Conservation (phyloP, 2,329 filamentous ascomycete species). For the Lasiodiplodia citricola region DNA sequence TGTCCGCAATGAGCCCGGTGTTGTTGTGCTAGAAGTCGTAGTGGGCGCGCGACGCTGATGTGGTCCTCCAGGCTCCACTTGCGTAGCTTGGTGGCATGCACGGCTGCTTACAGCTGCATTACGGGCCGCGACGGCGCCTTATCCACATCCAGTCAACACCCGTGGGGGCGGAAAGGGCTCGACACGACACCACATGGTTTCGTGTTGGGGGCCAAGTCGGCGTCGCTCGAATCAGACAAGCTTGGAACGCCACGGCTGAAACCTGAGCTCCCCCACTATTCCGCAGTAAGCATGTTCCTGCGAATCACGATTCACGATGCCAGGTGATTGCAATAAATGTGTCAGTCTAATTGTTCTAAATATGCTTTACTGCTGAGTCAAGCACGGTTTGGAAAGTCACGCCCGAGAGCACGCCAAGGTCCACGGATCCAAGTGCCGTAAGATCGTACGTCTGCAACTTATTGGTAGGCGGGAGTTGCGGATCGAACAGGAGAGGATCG, state of each 20-base stretch:
- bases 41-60: background rate
- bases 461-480: constrained; percentile 7
- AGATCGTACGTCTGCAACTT: constrained; percentile 5
- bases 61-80: background rate
- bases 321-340: background rate
- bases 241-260: background rate
- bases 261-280: background rate
- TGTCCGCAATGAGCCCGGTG: background rate
- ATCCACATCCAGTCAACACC: background rate
- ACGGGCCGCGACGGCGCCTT: background rate
- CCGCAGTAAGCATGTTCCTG: background rate
- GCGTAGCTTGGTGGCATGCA: background rate
- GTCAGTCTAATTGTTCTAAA: background rate
- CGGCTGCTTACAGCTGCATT: background rate
- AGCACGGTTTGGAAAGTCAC: background rate
- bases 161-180: background rate
- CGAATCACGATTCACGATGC: background rate
- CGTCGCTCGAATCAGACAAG: background rate
- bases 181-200: too few relatives aligned
- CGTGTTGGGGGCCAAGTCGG: background rate
- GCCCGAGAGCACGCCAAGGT: background rate
- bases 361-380: background rate
- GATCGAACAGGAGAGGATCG: constrained; percentile 30
- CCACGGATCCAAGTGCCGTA: background rate
- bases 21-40: background rate